Evolutionary conservation across 768 basidiomycete genomes (phyloP).

Genomic region (Tubosaeta sp.): DNA sequence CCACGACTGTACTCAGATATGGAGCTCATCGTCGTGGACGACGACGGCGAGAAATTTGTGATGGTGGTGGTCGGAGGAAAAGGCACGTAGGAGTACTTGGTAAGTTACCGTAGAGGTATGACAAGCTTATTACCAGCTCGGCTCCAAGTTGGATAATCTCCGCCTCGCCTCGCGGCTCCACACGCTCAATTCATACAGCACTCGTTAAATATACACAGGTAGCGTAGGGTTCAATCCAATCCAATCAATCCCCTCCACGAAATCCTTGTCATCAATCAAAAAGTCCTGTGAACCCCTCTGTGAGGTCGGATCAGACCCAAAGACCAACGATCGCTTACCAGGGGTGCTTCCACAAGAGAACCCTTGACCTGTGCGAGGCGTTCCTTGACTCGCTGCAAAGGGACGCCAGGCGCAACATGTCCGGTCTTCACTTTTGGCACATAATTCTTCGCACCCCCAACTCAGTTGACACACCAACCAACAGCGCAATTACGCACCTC

Average conservation of each 20-base stretch:
- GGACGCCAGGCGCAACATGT: constrained; percentile 70
- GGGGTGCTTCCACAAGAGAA: constrained; percentile 69
- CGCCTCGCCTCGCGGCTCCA: constrained; percentile 6
- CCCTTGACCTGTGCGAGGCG: constrained; percentile 68
- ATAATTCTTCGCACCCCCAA: constrained; percentile 48
- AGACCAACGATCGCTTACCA: constrained; percentile 41
- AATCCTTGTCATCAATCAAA: constrained; percentile 73
- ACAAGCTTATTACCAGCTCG: constrained; percentile 4
- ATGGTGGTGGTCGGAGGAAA: constrained; percentile 9
- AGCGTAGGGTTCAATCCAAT: constrained; percentile 68
- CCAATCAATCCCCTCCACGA: constrained; percentile 72
- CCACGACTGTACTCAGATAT: constrained; percentile 20
- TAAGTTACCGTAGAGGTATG: background rate
- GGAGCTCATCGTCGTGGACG: constrained; percentile 33
- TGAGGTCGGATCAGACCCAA: constrained; percentile 3
- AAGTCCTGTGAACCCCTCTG: constrained; percentile 54
- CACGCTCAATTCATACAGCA: background rate
- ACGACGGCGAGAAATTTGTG: constrained; percentile 2
- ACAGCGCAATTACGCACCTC: constrained; percentile 44
- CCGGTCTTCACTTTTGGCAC: constrained; percentile 74
- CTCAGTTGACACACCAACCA: constrained; percentile 3
- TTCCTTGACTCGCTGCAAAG: constrained; percentile 67
- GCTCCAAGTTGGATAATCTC: constrained; percentile 17
- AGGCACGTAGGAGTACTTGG: background rate
- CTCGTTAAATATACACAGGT: constrained; percentile 64